Base-by-base conservation (phyloP, 75 land plant species). In the Isoetes taiwanensis region DNA sequence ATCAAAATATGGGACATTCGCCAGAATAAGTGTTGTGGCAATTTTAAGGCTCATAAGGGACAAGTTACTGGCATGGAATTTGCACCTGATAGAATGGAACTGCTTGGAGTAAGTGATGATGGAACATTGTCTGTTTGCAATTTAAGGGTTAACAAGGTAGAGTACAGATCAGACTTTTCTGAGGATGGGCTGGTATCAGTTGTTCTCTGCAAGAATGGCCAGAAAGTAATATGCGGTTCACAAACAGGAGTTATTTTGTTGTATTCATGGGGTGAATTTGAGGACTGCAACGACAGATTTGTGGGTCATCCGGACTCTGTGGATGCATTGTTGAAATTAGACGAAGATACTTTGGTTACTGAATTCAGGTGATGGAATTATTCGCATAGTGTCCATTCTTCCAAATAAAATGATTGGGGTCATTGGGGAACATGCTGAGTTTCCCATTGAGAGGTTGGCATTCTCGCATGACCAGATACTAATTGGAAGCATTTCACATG, bases 1-100 rank as follows among this genome's bases (percentile, higher is more conserved):
- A 77, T 91, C 11, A 91, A 91, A 89, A 89, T 82, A 32, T 93
- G 98, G 98, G 98, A 93, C 68, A 88, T 86, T 3, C 76, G 98
- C 19, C 95, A 93, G 46, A 85, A 80, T 48, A 43, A 67, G 43
- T 87, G 95, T 66, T 81, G 82, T 62, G 78, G 71, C 41, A 56
- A 67, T 30, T 83, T 88, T 59, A 29, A 77, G 35, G 82, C 73
- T 27, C 98, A 93, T 70, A 83, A 79, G 43, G 98, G 88, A 5
- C 88, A 81, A 55, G 65, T 93, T 37, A 81, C 96, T 9, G 98
- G 88, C 65, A 77, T 93, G 75, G 81, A 79, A 29, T 93, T 73
- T 72, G 81, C 75, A 1, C 55, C 83, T 21, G 76, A 64, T 62
- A 66, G 77, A 16, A 65, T 62, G 69, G 84, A 88, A 61, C 70